phyloP scores from a whole-genome alignment of 768 basidiomycete species.

The Tylopilus subfusipes region DNA sequence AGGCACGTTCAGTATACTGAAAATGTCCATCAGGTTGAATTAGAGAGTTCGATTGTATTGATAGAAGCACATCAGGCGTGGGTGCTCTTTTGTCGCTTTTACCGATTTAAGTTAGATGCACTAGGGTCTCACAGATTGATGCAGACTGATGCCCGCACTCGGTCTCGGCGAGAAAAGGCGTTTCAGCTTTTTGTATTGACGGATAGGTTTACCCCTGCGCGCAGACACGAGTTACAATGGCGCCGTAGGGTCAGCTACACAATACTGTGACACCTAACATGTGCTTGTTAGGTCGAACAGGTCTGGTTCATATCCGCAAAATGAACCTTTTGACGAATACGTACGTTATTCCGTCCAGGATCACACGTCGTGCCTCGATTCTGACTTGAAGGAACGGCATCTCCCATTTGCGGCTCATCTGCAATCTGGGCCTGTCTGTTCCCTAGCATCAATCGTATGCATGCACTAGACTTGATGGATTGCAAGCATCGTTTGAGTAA shows the following conservation, averaged over 20 bases:
- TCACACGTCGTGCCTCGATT: not conserved
- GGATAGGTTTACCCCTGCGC: not conserved
- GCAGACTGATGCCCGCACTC: not conserved
- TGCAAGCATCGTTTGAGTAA: not conserved
- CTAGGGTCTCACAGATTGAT: conserved; percentile 3
- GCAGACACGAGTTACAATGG: not conserved
- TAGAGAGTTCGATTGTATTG: not conserved
- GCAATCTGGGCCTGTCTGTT: not conserved
- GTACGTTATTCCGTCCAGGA: not conserved
- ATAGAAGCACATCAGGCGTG: conserved; percentile 7
- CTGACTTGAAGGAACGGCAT: not conserved
- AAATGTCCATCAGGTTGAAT: not conserved
- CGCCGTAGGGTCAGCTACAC: not conserved
- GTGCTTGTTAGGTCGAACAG: conserved; percentile 4
- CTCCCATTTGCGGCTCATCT: not conserved
- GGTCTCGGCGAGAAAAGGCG: conserved; percentile 1
- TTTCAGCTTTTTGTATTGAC: not conserved
- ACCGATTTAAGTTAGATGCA: conserved; percentile 17
- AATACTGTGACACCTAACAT: not conserved
- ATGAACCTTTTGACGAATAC: conserved; percentile 2
- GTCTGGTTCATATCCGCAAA: not conserved
- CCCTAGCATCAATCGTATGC: not conserved
- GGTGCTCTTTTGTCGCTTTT: conserved; percentile 6
- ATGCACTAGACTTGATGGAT: not conserved
- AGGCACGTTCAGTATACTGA: not conserved